Base-by-base conservation (phyloP, 768 basidiomycete genomes). In the Amanita rubescens region DNA sequence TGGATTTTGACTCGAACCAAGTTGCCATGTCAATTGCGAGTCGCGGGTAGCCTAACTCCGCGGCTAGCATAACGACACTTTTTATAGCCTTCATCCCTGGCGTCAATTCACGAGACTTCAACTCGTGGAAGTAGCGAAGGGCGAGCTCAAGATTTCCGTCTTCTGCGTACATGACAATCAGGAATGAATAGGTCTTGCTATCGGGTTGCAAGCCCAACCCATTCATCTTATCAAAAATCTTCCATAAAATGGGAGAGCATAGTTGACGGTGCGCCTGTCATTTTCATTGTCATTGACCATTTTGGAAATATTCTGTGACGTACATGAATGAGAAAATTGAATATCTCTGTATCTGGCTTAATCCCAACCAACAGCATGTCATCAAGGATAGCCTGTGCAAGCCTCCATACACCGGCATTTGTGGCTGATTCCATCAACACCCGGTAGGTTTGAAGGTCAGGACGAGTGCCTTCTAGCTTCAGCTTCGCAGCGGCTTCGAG, bases 1-100 rank as follows among this genome's bases (percentile, higher is more conserved):
- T 67, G 3, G 81, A 77, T 5, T 70, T 62, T 35, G 66, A 60
- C 60, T 93, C 90, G 49, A 79, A 88, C 56, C 75, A 69, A 3
- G 71, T 66, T 0, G 84, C 82, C 12, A 94, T 62, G 50, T 92
- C 90, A 44, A 90, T 65, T 2, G 90, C 90, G 22, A 94, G 73
- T 47, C 81, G 76, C 0, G 88, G 75, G 53, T 76, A 70, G 19
- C 80, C 79, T 45, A 71, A 65, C 0, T 74, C 62, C 4, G 85
- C 78, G 3, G 82, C 81, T 24, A 81, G 62, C 8, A 63, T 60
- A 46, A 91, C 74, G 41, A 89, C 65, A 9, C 64, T 68, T 55
- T 82, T 76, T 0, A 76, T 75, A 3, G 79, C 73, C 8, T 66
- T 62, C 11, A 82, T 63, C 17, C 73, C 73, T 0, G 84, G 81